Percentiles rank a stretch among this genome's conserved stretches.
phyloP scores from a whole-genome alignment of 352 stramenopile genomes.

The Aphanomyces euteiches region DNA sequence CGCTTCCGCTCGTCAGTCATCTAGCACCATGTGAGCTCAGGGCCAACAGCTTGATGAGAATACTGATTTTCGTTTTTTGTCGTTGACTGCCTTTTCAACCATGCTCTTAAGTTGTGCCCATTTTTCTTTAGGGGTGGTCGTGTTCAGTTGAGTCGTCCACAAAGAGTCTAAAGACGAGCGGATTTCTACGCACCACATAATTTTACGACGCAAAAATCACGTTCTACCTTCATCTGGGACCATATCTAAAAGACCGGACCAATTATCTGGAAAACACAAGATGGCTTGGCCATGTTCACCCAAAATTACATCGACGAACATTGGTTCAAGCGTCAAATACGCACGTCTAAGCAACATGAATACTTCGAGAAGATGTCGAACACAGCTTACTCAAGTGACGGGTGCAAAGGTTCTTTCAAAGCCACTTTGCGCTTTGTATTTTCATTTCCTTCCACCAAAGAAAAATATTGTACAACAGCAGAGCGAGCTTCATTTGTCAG shows the following conservation, averaged over 20 bases:
- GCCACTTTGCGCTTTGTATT: slow-evolving; percentile 88
- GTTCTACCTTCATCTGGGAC: slow-evolving; percentile 75
- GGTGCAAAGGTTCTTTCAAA: slow-evolving; percentile 90
- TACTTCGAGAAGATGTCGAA: not conserved
- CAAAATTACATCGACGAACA: slow-evolving; percentile 92
- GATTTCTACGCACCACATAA: slow-evolving; percentile 40
- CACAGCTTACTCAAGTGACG: slow-evolving; percentile 77
- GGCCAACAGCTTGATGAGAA: slow-evolving; percentile 24
- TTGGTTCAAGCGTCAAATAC: slow-evolving; percentile 91
- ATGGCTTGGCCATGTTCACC: slow-evolving; percentile 89
- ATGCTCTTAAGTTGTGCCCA: slow-evolving; percentile 82
- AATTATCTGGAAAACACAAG: slow-evolving; percentile 83
- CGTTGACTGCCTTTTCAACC: slow-evolving; percentile 57
- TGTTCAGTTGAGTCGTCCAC: slow-evolving; percentile 53
- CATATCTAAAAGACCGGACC: slow-evolving; percentile 89
- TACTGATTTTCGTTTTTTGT: slow-evolving; percentile 42
- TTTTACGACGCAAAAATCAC: too few species aligned
- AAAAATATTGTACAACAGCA: slow-evolving; percentile 96
- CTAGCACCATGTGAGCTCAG: not conserved
- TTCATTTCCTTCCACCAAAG: slow-evolving; percentile 89
- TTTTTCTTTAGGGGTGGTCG: slow-evolving; percentile 71
- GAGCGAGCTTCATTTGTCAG: slow-evolving; percentile 96
- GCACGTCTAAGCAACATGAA: slow-evolving; percentile 60
- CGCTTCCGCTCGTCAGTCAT: slow-evolving; percentile 37
- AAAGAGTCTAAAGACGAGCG: slow-evolving; percentile 52